These are phyloP conservation scores for Pichia sp. DNA, from an alignment of 1,139 yeast genomes.

Conservation along the genomic window DNA sequence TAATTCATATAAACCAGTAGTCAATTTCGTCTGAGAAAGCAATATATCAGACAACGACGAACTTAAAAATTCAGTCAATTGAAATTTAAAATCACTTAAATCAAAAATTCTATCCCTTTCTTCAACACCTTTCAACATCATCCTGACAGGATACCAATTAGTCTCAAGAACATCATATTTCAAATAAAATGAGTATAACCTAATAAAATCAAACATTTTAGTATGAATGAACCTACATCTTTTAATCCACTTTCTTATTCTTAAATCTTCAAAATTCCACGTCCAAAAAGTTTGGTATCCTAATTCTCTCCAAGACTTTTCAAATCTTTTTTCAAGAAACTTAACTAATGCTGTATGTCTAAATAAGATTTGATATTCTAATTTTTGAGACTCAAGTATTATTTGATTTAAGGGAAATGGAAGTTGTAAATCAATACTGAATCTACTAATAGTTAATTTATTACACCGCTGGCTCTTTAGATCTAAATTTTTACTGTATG, in stretches of 20 bases:
- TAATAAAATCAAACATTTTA: conserved; percentile 56
- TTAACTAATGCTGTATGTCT: conserved; percentile 63
- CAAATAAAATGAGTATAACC: conserved; percentile 50
- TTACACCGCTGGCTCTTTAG: conserved; percentile 20
- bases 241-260: conserved; percentile 50
- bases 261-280: conserved; percentile 36
- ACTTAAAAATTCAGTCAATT: conserved; percentile 55
- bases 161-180: conserved; percentile 56
- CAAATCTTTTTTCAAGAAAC: conserved; percentile 54
- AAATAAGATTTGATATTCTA: conserved; percentile 75
- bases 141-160: conserved; percentile 42
- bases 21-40: conserved; percentile 53
- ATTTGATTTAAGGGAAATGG: conserved; percentile 86
- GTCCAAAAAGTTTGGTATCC: conserved; percentile 66
- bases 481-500: neutral
- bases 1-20: conserved; percentile 42
- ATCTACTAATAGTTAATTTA: conserved; percentile 42
- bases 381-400: conserved; percentile 60
- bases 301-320: conserved; percentile 68
- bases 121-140: conserved; percentile 25
- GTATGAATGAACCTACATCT: conserved; percentile 53
- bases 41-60: conserved; percentile 62
- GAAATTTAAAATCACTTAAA: conserved; percentile 44
- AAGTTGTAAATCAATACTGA: conserved; percentile 60
- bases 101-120: conserved; percentile 31